A percentile compares a stretch with the other conserved stretches of the same genome.
phyloP scores from a whole-genome alignment of 345 rosid species.

The Physaria fendleri region DNA sequence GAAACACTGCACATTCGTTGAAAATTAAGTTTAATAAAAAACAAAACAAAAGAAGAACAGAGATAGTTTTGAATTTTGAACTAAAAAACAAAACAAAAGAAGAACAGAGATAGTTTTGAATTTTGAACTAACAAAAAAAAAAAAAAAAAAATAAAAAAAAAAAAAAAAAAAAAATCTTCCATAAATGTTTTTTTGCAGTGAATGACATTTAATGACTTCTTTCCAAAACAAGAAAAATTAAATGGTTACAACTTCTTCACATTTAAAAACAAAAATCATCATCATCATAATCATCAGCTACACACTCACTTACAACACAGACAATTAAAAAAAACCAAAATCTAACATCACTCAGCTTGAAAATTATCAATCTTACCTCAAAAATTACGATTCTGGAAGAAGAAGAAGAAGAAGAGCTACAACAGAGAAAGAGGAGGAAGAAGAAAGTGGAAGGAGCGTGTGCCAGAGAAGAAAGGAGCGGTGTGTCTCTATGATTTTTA shows the following conservation, averaged over 20 bases:
- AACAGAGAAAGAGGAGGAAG: slow-evolving; percentile 7
- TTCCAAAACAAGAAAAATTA: neutral
- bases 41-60: neutral
- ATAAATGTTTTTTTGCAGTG: slow-evolving; percentile 18
- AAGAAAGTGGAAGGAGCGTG: slow-evolving; percentile 38
- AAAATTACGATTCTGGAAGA: no score
- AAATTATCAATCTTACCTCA: neutral
- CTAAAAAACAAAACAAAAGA: slow-evolving; percentile 19
- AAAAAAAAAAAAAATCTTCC: slow-evolving; percentile 11
- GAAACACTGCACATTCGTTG: no score
- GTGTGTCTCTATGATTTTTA: slow-evolving; percentile 13
- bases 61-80: slow-evolving; percentile 20
- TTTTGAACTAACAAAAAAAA: slow-evolving; percentile 27
- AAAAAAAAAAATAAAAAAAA: no score
- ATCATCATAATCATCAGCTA: neutral
- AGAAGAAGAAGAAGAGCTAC: no score
- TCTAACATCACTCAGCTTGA: no score
- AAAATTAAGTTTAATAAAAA: neutral
- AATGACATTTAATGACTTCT: slow-evolving; percentile 8
- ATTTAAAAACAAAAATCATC: slow-evolving; percentile 2
- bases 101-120: slow-evolving; percentile 20
- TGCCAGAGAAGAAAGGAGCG: slow-evolving; percentile 32
- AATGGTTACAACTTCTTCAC: neutral
- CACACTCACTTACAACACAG: neutral
- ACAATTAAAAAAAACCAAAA: neutral